Percentiles rank a stretch among this genome's conserved stretches.
These are phyloP conservation scores for Ceratocystis albifundus DNA, from an alignment of 2,329 filamentous ascomycete genomes.

Conservation along the genomic window DNA sequence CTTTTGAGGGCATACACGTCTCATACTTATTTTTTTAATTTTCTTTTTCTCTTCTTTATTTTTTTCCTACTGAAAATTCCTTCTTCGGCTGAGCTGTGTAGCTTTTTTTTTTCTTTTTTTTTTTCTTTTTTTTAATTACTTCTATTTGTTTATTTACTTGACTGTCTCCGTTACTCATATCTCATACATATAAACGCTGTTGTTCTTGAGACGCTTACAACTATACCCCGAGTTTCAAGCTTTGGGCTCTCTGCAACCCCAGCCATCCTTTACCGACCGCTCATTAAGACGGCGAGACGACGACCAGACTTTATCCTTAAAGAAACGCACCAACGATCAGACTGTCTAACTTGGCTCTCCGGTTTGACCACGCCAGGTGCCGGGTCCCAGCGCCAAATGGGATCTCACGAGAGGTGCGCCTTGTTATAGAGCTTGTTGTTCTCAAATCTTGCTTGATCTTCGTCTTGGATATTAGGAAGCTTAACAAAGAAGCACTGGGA, in stretches of 20 bases:
- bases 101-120: neutral
- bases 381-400: neutral
- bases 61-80: neutral
- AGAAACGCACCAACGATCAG: neutral
- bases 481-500: neutral
- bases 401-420: neutral
- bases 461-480: neutral
- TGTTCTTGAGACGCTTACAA: constrained; percentile 2
- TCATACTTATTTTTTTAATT: neutral
- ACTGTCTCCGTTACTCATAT: neutral
- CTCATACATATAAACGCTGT: neutral
- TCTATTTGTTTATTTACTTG: neutral
- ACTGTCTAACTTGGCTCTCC: neutral
- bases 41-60: constrained; percentile 3
- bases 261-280: neutral
- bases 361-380: neutral
- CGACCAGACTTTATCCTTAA: neutral
- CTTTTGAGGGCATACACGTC: constrained; percentile 1
- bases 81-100: neutral
- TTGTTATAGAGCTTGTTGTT: neutral
- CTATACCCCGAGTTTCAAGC: constrained; percentile 3
- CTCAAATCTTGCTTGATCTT: neutral
- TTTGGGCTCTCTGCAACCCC: neutral
- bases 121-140: neutral
- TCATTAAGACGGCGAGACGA: neutral